Base-by-base conservation (phyloP, 2,329 filamentous ascomycete genomes). In the Exophiala sp. region DNA sequence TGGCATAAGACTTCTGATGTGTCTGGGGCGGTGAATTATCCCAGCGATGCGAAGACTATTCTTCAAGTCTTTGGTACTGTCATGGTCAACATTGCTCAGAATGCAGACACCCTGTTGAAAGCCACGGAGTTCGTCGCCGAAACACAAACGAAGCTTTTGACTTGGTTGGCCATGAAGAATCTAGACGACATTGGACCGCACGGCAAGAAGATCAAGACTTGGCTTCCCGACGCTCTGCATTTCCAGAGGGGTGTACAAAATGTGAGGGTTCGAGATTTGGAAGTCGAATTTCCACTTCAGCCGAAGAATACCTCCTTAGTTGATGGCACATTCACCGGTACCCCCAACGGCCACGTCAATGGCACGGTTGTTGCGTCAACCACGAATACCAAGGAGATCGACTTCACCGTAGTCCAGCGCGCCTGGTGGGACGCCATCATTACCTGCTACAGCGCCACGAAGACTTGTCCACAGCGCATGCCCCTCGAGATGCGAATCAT, bases 381-480 rank as follows among this genome's bases (percentile, higher is more conserved):
- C 16, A 34, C 32, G 7, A 48, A 47, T 21, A 40, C n/a, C 11
- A 16, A 69, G n/a, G 47, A 70, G 52, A 67, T 71, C 1, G 75
- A 78, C 64, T 76, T 70, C 59, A 66, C 63, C 9, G 63, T 73
- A 16, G 71, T 77, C 1, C 73, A 74, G 48, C 67, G 68, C 3
- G 76, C 75, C 0, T 79, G 76, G 76, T 79, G 76, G 76, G 76
- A 78, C 50, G 73, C 73, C 11, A 77, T 79, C 57, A 47, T 57
- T 9, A 24, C 57, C 10, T 57, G 54, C 36, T 60, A 60, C 42
- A 41, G 24, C 20, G 50, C 44, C 11, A 57, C 49, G 45, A 38
- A 60, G 24, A 53, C 43, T 2, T 57, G 47, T 50, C 57, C 57
- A 11, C 57, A 60, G 18, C 57, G 57, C 36, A 55, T 60, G 51